Evolutionary conservation across 257 asterid genomes (phyloP), one percentile per base, ranked within the genome.

Genomic region (Pogostemon cablin): DNA sequence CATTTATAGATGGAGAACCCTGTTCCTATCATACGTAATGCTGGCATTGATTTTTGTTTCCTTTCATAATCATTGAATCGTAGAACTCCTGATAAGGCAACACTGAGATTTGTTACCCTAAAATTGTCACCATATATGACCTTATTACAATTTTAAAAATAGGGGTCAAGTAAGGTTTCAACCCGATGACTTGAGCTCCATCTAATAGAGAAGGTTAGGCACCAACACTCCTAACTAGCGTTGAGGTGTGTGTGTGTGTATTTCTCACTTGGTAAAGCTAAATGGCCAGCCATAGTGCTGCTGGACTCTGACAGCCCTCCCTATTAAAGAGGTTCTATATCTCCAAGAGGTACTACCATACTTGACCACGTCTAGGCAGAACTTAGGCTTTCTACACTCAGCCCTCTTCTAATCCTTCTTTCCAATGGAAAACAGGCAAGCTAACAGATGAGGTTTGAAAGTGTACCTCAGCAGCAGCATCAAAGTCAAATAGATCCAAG

Each of bases 401-500:
- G 40, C 38, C 9, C 2, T 20, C 79, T 39, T 42, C 58, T 15
- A 40, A 32, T 41, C 50, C 11, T 57, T 40, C 66, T 46, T 46
- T 53, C 39, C 34, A 32, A 37, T 41, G 43, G 72, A 52, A 37
- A 47, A 40, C 49, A 47, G 56, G 52, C 15, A 40, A 70, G 47
- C 62, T 56, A 74, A 77, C 72, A 78, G 78, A 76, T 78, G 70
- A 60, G 67, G 55, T 47, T 58, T 66, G 80, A 80, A 77, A 72
- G 60, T 63, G 72, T 88, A 95, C 99, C 99, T 91, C 95, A 41
- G 99, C 88, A 74, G 99, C 99, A 48, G 98, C 90, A 80, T 95
- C 98, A 47, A 95, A 95, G 79, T 91, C 97, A 56, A 95, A 79
- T 65, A 95, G 76, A 71, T 86, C 91, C 65, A 95, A 81, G 70